Evolutionary conservation across 1,139 yeast genomes (phyloP).

Genomic region (Hansenula sp.): DNA sequence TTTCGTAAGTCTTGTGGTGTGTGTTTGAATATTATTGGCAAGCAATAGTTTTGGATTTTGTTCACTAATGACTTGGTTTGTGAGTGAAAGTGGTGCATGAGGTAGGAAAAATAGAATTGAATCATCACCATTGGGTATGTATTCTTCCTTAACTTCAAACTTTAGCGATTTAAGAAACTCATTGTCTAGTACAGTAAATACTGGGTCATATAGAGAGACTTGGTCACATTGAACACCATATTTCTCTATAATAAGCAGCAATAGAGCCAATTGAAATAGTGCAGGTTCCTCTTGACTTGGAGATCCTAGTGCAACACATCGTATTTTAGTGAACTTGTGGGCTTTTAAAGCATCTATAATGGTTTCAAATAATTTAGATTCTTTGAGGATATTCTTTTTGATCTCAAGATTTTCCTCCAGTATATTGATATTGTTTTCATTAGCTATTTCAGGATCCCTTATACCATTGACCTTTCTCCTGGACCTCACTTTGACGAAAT

Average conservation of each 20-base stretch:
- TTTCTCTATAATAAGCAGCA: constrained; percentile 34
- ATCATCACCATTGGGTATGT: constrained; percentile 2
- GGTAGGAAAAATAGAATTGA: constrained; percentile 53
- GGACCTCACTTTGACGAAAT: constrained; percentile 10
- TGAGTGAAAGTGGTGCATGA: constrained; percentile 65
- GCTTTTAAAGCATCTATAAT: constrained; percentile 14
- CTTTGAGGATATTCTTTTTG: constrained; percentile 17
- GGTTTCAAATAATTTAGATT: constrained; percentile 26
- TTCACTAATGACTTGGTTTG: constrained; percentile 36
- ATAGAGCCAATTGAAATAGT: constrained; percentile 58
- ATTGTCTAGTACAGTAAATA: constrained; percentile 43
- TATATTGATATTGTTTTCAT: constrained; percentile 2
- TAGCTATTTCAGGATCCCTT: constrained; percentile 7
- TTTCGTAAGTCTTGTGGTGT: constrained; percentile 47
- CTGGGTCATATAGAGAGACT: constrained; percentile 62
- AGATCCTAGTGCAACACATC: constrained; percentile 74
- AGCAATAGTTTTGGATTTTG: constrained; percentile 35
- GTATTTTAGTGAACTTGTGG: constrained; percentile 29
- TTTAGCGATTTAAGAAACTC: constrained; percentile 25
- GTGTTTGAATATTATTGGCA: constrained; percentile 46
- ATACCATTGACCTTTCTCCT: constrained; percentile 8
- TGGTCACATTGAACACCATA: constrained; percentile 18
- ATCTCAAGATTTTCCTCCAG: constrained; percentile 6
- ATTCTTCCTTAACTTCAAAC: constrained; percentile 19
- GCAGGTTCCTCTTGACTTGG: constrained; percentile 56